Percentiles rank a stretch among this genome's conserved stretches.
Evolutionary conservation across 139 green algal genomes (phyloP).

Genomic region (Chlorella sp.): DNA sequence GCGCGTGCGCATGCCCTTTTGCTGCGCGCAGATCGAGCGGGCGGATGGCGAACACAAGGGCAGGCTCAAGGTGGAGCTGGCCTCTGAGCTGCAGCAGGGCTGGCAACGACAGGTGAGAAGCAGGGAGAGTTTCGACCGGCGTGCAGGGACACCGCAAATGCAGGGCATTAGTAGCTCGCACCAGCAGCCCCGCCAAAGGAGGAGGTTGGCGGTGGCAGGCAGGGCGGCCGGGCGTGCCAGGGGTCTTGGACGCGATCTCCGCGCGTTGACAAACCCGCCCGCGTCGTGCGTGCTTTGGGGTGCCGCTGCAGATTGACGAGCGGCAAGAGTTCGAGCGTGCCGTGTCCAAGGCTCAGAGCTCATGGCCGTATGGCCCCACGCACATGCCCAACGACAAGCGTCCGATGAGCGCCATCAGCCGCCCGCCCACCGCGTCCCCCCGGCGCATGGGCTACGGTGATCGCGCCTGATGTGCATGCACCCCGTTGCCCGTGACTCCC

Average conservation of each 20-base stretch:
- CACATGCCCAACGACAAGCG: conserved; percentile 28
- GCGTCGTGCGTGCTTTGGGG: neutral
- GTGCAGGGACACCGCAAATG: neutral
- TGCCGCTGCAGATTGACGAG: conserved; percentile 22
- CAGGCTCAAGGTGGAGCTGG: conserved; percentile 23
- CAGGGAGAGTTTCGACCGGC: neutral
- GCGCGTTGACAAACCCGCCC: too few species aligned
- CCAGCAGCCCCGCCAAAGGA: too few species aligned
- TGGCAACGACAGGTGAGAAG: conserved; percentile 23
- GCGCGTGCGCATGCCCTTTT: neutral
- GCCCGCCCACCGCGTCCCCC: too few species aligned
- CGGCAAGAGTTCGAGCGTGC: conserved; percentile 14
- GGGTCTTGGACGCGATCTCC: too few species aligned
- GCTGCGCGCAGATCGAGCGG: conserved; percentile 19
- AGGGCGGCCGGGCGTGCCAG: too few species aligned
- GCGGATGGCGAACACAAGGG: neutral
- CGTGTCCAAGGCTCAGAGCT: conserved; percentile 10
- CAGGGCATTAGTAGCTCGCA: neutral
- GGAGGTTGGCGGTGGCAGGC: neutral
- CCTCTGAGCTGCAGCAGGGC: conserved; percentile 11
- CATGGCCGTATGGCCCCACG: conserved; percentile 23
- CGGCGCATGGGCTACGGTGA: too few species aligned
- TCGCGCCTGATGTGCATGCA: too few species aligned
- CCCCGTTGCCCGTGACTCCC: too few species aligned
- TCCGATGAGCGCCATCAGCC: conserved; percentile 16